Conservation (phyloP, 2,329 filamentous ascomycete species). For the Elsinoe batatas region DNA sequence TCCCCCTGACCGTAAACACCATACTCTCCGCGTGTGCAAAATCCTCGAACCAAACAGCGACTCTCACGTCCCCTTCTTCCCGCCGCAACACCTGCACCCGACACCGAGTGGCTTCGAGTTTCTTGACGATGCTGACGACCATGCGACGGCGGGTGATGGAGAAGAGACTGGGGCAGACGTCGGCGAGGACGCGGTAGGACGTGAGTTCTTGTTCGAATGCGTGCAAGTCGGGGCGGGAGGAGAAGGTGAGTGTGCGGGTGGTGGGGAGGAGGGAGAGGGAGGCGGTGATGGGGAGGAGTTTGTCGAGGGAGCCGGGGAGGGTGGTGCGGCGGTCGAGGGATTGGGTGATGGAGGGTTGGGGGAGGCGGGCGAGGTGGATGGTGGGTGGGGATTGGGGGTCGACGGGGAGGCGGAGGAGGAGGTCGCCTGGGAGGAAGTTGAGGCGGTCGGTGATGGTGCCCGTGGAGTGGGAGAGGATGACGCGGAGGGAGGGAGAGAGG, state of each 20-base stretch:
- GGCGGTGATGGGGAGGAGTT: slow-evolving; percentile 46
- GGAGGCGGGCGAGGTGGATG: slow-evolving; percentile 58
- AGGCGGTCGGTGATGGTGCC: slow-evolving; percentile 75
- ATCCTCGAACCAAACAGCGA: slow-evolving; percentile 79
- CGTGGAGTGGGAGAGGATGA: slow-evolving; percentile 65
- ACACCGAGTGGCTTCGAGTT: slow-evolving; percentile 76
- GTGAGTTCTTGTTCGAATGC: slow-evolving; percentile 70
- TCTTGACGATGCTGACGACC: slow-evolving; percentile 89
- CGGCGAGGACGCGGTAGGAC: slow-evolving; percentile 56
- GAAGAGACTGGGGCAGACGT: slow-evolving; percentile 56
- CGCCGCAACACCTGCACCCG: slow-evolving; percentile 69
- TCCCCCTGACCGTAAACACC: slow-evolving; percentile 77
- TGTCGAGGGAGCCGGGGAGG: slow-evolving; percentile 40
- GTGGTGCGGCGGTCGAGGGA: slow-evolving; percentile 46
- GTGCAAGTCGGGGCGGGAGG: slow-evolving; percentile 52
- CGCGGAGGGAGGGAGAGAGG: slow-evolving; percentile 63
- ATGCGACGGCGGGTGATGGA: slow-evolving; percentile 64
- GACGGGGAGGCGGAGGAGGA: slow-evolving; percentile 36
- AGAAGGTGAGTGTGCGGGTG: slow-evolving; percentile 53
- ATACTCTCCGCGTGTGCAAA: slow-evolving; percentile 81
- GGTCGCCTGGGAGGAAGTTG: slow-evolving; percentile 52
- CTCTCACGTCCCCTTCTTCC: slow-evolving; percentile 54
- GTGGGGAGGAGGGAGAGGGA: slow-evolving; percentile 43
- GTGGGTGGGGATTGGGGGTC: slow-evolving; percentile 36
- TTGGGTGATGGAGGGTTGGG: slow-evolving; percentile 67